Conservation (phyloP, 73 alveolate species). For the Paramecium sexaurelia region DNA sequence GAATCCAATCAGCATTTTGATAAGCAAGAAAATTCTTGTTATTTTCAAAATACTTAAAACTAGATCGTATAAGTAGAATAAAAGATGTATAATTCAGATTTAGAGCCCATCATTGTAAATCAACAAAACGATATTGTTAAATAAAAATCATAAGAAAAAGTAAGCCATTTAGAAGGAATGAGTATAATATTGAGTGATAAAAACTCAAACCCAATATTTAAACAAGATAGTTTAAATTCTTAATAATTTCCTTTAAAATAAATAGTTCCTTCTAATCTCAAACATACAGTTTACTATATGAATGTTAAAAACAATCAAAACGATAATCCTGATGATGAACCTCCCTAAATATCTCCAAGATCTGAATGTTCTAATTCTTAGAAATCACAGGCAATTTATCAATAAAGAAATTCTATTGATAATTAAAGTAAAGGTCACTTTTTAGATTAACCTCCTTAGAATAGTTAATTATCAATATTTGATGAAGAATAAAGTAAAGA, state of each 20-base stretch:
- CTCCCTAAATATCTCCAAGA: not conserved
- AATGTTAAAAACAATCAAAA: not conserved
- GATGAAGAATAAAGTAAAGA: not conserved
- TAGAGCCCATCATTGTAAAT: not conserved
- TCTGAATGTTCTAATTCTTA: not conserved
- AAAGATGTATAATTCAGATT: not conserved
- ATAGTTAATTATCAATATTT: slow-evolving; percentile 47
- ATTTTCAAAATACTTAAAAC: not conserved
- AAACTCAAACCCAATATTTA: not conserved
- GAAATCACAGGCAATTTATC: not conserved
- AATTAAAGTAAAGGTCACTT: slow-evolving; percentile 15
- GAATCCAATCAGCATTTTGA: not conserved
- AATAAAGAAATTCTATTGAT: not conserved
- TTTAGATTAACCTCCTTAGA: not conserved
- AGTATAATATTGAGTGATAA: slow-evolving; percentile 25
- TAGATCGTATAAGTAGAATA: not conserved
- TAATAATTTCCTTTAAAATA: not conserved
- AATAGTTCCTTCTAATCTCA: not conserved
- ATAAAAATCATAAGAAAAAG: not conserved
- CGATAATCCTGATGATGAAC: slow-evolving; percentile 24
- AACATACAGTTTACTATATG: not conserved
- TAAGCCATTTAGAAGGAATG: not conserved
- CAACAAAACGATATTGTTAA: not conserved
- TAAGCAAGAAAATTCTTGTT: not conserved
- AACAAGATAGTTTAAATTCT: not conserved